Evolutionary conservation across 2,329 filamentous ascomycete genomes (phyloP), one percentile per base, ranked within the genome.

Genomic region (Elsinoe australis): DNA sequence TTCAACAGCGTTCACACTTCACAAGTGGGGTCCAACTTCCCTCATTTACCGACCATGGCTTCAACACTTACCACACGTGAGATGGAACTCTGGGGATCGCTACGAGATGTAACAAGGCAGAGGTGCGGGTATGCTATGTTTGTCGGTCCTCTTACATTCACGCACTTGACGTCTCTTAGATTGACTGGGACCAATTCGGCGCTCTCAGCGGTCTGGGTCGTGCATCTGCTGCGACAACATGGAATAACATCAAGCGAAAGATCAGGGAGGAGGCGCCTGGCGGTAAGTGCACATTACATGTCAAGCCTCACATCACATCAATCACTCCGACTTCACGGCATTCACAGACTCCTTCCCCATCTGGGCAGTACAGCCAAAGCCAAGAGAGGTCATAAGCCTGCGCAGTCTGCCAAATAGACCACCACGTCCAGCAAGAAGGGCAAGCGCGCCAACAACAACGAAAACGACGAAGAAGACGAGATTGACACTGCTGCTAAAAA

Each of bases 231-330:
- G 53, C 44, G 35, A 54, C 50, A 3, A 48, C 49, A n/a, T 57
- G 42, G 33, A 7, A 88, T 74, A 71, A 83, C 76, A 17, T 77
- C 71, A 19, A 85, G 85, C 48, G 94, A 61, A 55, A 94, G 67
- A 58, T 83, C 84, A 6, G 12, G 12, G 12, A 6, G 7, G 26
- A 29, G 12, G 7, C 6, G 26, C 7, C 6, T 12, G 26, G 7
- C 7, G 26, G 26, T 29, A 29, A 6, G 26, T 29, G 26, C 7
- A 6, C 12, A 12, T 12, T 6, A 12, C 26, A 6, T 29, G 26
- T 12, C 26, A 6, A 29, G 6, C 7, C 12, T 12, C 6, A 29
- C 12, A 29, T 29, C 26, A 29, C 26, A 29, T 29, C 26, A 29
- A 6, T 29, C 26, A 29, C 26, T 12, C 12, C 6, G 7, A 29